A percentile compares a stretch with the other conserved stretches of the same genome.
Conservation (phyloP, 2,329 filamentous ascomycete genomes). For the Fusarium sp. region DNA sequence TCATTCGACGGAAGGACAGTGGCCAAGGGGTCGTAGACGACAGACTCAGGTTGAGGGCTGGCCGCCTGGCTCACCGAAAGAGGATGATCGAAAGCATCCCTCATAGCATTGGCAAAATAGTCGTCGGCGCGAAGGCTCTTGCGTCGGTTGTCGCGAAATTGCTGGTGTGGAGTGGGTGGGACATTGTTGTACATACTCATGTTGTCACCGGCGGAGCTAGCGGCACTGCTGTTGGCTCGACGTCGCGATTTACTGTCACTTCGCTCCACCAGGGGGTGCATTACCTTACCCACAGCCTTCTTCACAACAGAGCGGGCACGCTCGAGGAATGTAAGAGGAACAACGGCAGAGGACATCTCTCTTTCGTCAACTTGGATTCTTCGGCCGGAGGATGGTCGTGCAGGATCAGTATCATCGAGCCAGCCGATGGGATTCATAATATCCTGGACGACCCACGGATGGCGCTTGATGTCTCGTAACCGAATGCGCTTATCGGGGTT, state of each 20-base stretch:
- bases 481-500: constrained; percentile 92
- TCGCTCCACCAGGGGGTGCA: constrained; percentile 72
- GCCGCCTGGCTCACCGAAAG: constrained; percentile 47
- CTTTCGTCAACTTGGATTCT: constrained; percentile 93
- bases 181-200: constrained; percentile 61
- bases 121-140: constrained; percentile 69
- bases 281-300: constrained; percentile 76
- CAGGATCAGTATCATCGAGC: constrained; percentile 96
- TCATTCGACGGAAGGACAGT: constrained; percentile 55
- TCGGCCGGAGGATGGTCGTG: constrained; percentile 81
- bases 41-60: constrained; percentile 45
- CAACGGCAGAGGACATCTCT: constrained; percentile 91
- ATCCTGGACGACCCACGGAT: constrained; percentile 89
- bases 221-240: constrained; percentile 74
- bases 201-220: constrained; percentile 75
- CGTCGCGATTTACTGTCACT: constrained; percentile 69
- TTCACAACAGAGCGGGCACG: constrained; percentile 85
- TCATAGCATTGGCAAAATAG: constrained; percentile 64
- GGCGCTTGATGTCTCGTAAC: constrained; percentile 91
- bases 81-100: constrained; percentile 52
- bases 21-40: constrained; percentile 59
- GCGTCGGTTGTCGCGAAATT: constrained; percentile 66
- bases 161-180: constrained; percentile 66
- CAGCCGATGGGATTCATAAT: constrained; percentile 82
- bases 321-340: constrained; percentile 89